These are phyloP conservation scores for Aureobasidium uvarum DNA, from an alignment of 2,329 filamentous ascomycete genomes.

Conservation along the genomic window DNA sequence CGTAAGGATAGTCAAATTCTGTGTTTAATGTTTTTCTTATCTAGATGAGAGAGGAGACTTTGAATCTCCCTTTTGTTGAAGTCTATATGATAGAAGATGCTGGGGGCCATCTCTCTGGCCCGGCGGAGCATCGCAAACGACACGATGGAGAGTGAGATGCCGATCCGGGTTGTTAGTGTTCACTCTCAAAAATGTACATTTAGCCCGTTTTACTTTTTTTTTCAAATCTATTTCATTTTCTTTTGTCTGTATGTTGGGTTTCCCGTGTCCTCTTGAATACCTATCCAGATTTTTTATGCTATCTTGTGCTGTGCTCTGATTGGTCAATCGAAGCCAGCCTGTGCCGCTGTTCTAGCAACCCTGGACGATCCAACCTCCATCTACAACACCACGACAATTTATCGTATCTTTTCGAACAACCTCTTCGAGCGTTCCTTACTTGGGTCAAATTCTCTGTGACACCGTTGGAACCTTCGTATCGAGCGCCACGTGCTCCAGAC, in stretches of 20 bases:
- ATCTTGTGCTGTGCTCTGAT: slow-evolving; percentile 9
- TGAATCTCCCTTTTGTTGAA: slow-evolving; percentile 3
- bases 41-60: slow-evolving; percentile 14
- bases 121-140: slow-evolving; percentile 7
- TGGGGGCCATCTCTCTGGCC: not conserved
- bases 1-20: slow-evolving; percentile 34
- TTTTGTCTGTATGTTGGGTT: slow-evolving; percentile 7
- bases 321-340: not conserved
- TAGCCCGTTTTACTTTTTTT: slow-evolving; percentile 25
- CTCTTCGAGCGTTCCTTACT: too few relatives aligned
- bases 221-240: slow-evolving; percentile 23
- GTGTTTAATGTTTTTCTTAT: slow-evolving; percentile 25
- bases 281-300: not conserved
- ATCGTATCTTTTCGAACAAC: not conserved
- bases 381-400: not conserved
- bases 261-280: not conserved
- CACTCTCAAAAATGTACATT: slow-evolving; percentile 28
- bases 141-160: slow-evolving; percentile 21
- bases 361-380: not conserved
- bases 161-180: slow-evolving; percentile 25
- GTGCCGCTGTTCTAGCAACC: slow-evolving; percentile 4
- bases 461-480: not conserved
- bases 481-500: not conserved
- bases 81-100: slow-evolving; percentile 24
- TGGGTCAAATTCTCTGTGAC: too few relatives aligned